Base-by-base conservation (phyloP, 176 grass and related monocot species). In the Phragmites australis region DNA sequence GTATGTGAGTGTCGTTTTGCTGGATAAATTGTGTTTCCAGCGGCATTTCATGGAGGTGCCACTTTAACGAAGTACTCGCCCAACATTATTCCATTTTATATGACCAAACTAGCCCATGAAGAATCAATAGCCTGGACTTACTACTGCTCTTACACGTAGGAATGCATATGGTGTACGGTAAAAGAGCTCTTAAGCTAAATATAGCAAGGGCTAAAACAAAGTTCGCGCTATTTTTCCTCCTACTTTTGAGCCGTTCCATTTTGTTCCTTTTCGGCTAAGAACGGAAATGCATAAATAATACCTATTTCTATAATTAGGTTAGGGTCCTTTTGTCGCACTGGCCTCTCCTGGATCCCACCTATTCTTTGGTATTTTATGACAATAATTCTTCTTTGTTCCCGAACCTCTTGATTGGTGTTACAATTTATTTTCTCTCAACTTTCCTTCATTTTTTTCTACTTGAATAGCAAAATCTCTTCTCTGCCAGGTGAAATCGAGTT, bases 341-440 rank as follows among this genome's bases (percentile, higher is more conserved):
- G 50, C 45, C 31, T 45, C 12, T 32, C 56, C 27, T 79, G 39
- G 22, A 76, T 60, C 3, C 32, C 71, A n/a, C 31, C 53, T 76
- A 79, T 79, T 79, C 29, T 66, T 83, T 30, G 80, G 37, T 65
- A 47, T 62, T 76, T 21, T 55, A 44, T 37, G 57, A 65, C n/a
- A 30, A 30, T 34, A 63, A 4, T n/a, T 50, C n/a, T 10, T 16
- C 6, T 26, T 71, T 70, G 26, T 43, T 78, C 42, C 30, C 15
- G 11, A 27, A 15, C 37, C 15, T 53, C 39, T 2, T 72, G 15
- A 47, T 19, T 45, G 58, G 70, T 29, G 41, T 21, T 17, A 9
- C 60, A 70, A 37, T 63, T n/a, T n/a, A n/a, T 62, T 69, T 44
- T 7, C 31, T 14, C 3, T 45, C 30, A 18, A 17, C 1, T 82